Percentiles rank a stretch among this genome's conserved stretches.
Conservation (phyloP, 2,329 filamentous ascomycete genomes). For the Fusarium liriodendri region DNA sequence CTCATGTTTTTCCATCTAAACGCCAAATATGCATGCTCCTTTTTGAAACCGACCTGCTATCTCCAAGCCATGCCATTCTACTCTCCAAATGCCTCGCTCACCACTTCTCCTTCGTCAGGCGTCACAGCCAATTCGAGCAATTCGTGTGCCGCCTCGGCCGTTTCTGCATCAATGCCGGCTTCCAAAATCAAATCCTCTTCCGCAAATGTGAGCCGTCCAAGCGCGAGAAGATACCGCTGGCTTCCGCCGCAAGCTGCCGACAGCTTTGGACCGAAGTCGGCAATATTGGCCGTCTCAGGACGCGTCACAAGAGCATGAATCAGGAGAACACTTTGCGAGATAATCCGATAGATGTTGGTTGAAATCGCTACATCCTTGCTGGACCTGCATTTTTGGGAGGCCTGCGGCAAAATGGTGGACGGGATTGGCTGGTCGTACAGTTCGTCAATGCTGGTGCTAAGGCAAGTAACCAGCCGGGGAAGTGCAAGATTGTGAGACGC, state of each 20-base stretch:
- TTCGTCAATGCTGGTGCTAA: slow-evolving; percentile 75
- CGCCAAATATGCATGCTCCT: slow-evolving; percentile 16
- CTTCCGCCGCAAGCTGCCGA: slow-evolving; percentile 75
- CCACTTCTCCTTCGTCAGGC: slow-evolving; percentile 71
- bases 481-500: slow-evolving; percentile 76
- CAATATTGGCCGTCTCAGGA: slow-evolving; percentile 55
- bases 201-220: slow-evolving; percentile 87
- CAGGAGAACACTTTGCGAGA: slow-evolving; percentile 60
- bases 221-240: slow-evolving; percentile 83
- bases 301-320: slow-evolving; percentile 65
- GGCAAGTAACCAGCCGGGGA: slow-evolving; percentile 77
- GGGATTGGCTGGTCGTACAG: slow-evolving; percentile 70
- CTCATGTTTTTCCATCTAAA: slow-evolving; percentile 18
- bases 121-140: slow-evolving; percentile 85
- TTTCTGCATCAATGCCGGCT: slow-evolving; percentile 79
- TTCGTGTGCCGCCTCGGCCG: slow-evolving; percentile 83
- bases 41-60: neutral
- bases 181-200: slow-evolving; percentile 84
- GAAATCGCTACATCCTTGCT: slow-evolving; percentile 33
- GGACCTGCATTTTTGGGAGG: slow-evolving; percentile 13
- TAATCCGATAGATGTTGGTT: slow-evolving; percentile 55
- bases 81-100: slow-evolving; percentile 55
- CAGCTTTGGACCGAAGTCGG: slow-evolving; percentile 78
- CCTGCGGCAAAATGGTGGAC: slow-evolving; percentile 52
- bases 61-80: slow-evolving; percentile 26